phyloP scores from a whole-genome alignment of 2,329 filamentous ascomycete species.

The Phaeoacremonium minimum region DNA sequence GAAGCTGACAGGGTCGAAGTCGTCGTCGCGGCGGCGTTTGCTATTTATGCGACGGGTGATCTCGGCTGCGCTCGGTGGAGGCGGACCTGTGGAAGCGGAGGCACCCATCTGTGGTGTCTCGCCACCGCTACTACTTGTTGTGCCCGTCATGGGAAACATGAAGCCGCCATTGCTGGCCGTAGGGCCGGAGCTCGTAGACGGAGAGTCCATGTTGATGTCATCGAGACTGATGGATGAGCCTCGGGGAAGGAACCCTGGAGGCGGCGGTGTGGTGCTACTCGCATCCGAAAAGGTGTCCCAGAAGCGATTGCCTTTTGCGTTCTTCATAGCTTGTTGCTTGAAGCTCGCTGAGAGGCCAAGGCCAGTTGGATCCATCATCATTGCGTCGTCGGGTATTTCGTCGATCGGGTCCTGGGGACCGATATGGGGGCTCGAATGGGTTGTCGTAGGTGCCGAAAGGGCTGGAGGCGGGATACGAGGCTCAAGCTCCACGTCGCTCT shows the following conservation, averaged over 20 bases:
- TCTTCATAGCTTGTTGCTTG: constrained; percentile 67
- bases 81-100: constrained; percentile 20
- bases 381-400: constrained; percentile 66
- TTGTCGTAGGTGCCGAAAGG: constrained; percentile 47
- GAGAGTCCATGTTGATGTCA: constrained; percentile 70
- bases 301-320: constrained; percentile 66
- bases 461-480: constrained; percentile 30
- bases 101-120: constrained; percentile 32
- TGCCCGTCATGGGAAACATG: constrained; percentile 20
- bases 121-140: constrained; percentile 24
- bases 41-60: constrained; percentile 73
- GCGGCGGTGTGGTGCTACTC: constrained; percentile 58
- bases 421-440: constrained; percentile 65
- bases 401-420: constrained; percentile 62
- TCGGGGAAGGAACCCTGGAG: constrained; percentile 56
- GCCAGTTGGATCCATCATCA: constrained; percentile 51
- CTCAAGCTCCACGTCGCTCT: constrained; percentile 71
- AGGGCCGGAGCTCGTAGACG: constrained; percentile 28
- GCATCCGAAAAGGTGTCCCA: constrained; percentile 78
- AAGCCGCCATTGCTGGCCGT: constrained; percentile 14
- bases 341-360: constrained; percentile 60
- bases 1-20: constrained; percentile 82
- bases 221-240: constrained; percentile 60
- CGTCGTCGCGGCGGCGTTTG: constrained; percentile 85
- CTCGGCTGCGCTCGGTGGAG: constrained; percentile 65